phyloP scores from a whole-genome alignment of 2,329 filamentous ascomycete genomes.

The Alternaria sp. region DNA sequence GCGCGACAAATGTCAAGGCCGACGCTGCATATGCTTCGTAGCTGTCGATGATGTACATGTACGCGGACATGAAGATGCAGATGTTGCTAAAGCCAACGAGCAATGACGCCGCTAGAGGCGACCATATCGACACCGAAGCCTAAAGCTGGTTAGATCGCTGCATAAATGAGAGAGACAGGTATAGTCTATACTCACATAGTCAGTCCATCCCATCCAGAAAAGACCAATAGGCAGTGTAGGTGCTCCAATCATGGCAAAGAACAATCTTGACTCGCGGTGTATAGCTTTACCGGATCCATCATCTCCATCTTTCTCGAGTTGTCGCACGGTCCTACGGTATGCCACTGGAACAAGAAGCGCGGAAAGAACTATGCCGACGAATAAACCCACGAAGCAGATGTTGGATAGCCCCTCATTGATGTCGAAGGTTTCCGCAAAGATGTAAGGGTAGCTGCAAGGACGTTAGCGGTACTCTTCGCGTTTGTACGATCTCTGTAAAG shows the following conservation, averaged over 20 bases:
- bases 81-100: conserved; percentile 29
- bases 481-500: background rate
- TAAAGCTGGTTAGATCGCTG: background rate
- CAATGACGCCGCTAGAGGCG: conserved; percentile 53
- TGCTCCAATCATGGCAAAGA: conserved; percentile 60
- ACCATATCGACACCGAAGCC: conserved; percentile 7
- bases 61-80: conserved; percentile 55
- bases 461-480: background rate
- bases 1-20: conserved; percentile 52
- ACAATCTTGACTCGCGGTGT: conserved; percentile 60
- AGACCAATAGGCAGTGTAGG: conserved; percentile 59
- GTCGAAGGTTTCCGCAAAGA: conserved; percentile 59
- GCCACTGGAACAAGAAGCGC: conserved; percentile 50
- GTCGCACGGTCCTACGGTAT: conserved; percentile 43
- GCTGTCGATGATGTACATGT: conserved; percentile 65
- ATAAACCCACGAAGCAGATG: conserved; percentile 57
- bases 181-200: conserved; percentile 33
- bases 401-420: conserved; percentile 55
- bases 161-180: background rate
- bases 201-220: conserved; percentile 67
- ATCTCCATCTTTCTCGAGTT: conserved; percentile 43
- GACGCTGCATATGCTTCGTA: conserved; percentile 62
- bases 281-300: conserved; percentile 48
- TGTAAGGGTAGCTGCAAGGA: conserved; percentile 38
- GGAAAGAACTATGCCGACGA: conserved; percentile 50